Evolutionary conservation across 2,329 filamentous ascomycete species (phyloP).

Genomic region (Leptosphaerulina australis): DNA sequence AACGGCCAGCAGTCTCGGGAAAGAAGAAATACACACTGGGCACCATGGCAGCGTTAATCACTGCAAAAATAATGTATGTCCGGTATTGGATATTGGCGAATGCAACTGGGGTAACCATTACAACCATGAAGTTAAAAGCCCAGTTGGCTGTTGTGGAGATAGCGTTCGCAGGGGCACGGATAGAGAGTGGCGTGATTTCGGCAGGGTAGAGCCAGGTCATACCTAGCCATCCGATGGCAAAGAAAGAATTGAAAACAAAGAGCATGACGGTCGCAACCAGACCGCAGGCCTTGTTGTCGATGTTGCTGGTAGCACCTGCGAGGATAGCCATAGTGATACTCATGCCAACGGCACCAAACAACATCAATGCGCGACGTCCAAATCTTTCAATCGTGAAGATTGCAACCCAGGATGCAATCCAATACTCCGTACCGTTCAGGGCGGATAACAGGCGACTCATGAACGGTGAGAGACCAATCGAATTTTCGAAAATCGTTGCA

Average conservation of each 20-base stretch:
- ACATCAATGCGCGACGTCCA: conserved; percentile 47
- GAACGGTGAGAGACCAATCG: conserved; percentile 47
- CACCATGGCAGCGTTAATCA: conserved; percentile 62
- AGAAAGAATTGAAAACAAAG: conserved; percentile 91
- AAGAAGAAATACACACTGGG: conserved; percentile 66
- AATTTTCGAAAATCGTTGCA: conserved; percentile 51
- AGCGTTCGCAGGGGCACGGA: conserved; percentile 85
- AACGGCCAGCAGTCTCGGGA: conserved; percentile 62
- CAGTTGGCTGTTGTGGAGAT: conserved; percentile 76
- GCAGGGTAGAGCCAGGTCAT: conserved; percentile 68
- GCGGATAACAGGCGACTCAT: conserved; percentile 48
- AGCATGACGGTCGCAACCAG: conserved; percentile 74
- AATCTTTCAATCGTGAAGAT: conserved; percentile 51
- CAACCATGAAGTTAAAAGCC: conserved; percentile 63
- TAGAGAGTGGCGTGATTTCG: conserved; percentile 86
- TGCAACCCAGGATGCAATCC: conserved; percentile 51
- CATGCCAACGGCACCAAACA: conserved; percentile 48
- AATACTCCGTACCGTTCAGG: conserved; percentile 51
- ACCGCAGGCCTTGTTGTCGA: conserved; percentile 37
- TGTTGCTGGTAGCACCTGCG: conserved; percentile 40
- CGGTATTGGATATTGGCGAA: conserved; percentile 62
- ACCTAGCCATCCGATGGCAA: conserved; percentile 80
- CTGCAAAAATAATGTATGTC: conserved; percentile 64
- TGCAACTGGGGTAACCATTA: conserved; percentile 69
- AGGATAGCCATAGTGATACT: conserved; percentile 45